Percentiles rank a stretch among this genome's conserved stretches.
These are phyloP conservation scores for Carex parvula DNA, from an alignment of 176 grass and related monocot species.

Conservation along the genomic window DNA sequence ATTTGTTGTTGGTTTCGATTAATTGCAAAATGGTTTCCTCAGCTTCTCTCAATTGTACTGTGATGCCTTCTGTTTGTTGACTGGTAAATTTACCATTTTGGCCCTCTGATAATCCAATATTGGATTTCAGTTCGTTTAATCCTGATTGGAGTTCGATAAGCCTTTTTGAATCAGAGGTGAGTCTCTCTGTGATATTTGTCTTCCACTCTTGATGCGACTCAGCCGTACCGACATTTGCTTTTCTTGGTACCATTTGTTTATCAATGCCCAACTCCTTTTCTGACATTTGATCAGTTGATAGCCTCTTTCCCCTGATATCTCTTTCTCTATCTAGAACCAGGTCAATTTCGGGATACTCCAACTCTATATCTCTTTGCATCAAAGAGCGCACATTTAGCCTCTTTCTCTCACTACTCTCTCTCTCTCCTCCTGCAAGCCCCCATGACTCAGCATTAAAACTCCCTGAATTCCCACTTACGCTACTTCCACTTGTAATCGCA, in stretches of 20 bases:
- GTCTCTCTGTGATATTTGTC: conserved; percentile 59
- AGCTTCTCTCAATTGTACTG: conserved; percentile 52
- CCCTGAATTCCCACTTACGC: conserved; percentile 35
- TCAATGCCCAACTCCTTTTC: conserved; percentile 80
- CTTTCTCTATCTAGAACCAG: conserved; percentile 17
- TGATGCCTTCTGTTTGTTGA: conserved; percentile 44
- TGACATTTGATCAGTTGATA: conserved; percentile 40
- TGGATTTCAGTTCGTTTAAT: conserved; percentile 48
- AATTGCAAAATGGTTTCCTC: conserved; percentile 66
- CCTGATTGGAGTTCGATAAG: conserved; percentile 50
- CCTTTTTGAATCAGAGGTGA: conserved; percentile 58
- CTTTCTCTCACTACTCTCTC: neutral
- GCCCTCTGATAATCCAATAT: conserved; percentile 43
- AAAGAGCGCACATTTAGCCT: conserved; percentile 18
- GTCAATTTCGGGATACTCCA: conserved; percentile 31
- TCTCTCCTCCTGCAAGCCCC: conserved; percentile 14
- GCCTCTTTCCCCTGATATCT: conserved; percentile 35
- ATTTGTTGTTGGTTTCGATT: conserved; percentile 69
- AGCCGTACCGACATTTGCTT: neutral
- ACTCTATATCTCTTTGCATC: conserved; percentile 30
- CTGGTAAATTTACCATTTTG: neutral
- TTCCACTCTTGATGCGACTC: conserved; percentile 72
- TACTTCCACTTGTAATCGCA: neutral
- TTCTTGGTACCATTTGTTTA: conserved; percentile 50
- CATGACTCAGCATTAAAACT: conserved; percentile 45